A percentile compares a stretch with the other conserved stretches of the same genome.
Conservation (phyloP, 2,329 filamentous ascomycete species). For the Cladosporium sp. region DNA sequence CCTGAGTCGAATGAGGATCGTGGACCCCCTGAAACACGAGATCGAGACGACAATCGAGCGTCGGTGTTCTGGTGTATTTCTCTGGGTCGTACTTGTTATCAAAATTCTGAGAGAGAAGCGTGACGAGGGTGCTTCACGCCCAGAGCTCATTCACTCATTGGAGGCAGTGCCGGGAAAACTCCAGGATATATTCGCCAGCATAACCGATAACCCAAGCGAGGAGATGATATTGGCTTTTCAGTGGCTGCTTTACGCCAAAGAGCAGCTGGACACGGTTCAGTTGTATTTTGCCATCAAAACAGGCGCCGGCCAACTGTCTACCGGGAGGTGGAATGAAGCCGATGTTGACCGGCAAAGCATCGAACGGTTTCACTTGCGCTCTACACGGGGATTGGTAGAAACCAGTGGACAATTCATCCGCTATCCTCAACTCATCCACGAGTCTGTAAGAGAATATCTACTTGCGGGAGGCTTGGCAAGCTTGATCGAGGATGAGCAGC, state of each 20-base stretch:
- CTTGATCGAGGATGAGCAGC: not conserved
- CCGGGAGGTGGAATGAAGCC: slow-evolving; percentile 18
- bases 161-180: not conserved
- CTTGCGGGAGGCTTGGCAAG: slow-evolving; percentile 30
- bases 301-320: not conserved
- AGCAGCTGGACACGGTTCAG: not conserved
- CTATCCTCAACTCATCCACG: slow-evolving; percentile 51
- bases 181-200: not conserved
- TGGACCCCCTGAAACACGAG: not conserved
- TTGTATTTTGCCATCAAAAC: not conserved
- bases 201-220: not conserved
- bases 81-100: not conserved
- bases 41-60: slow-evolving; percentile 19
- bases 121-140: not conserved
- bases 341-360: slow-evolving; percentile 24
- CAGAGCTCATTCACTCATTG: not conserved
- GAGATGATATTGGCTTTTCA: not conserved
- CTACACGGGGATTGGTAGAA: slow-evolving; percentile 50
- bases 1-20: not conserved
- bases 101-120: not conserved
- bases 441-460: slow-evolving; percentile 48
- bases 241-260: not conserved
- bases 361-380: slow-evolving; percentile 33
- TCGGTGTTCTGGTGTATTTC: not conserved
- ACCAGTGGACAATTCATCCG: slow-evolving; percentile 29